Evolutionary conservation across 2,329 filamentous ascomycete genomes (phyloP), one percentile per base, ranked within the genome.

Genomic region (Onygena corvina): DNA sequence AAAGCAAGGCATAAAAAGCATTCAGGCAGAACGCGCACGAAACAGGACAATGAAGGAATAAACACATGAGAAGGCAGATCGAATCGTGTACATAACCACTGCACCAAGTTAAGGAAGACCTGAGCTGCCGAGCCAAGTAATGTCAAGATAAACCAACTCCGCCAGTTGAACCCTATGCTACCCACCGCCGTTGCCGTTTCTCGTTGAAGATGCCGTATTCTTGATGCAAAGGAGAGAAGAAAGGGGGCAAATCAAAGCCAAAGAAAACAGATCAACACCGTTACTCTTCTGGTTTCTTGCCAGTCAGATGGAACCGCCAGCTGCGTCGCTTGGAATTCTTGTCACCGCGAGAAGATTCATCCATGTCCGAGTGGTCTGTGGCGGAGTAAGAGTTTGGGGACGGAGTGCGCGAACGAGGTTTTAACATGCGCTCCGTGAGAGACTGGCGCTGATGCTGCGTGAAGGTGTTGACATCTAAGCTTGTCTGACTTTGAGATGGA

Each of bases 311-410:
- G 14, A 86, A 83, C 47, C 88, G 73, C 71, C 87, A 86, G 23
- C 83, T 79, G 51, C 76, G 79, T 59, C 82, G 84, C 65, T 81
- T 84, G 48, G 84, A 80, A 57, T 76, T 81, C 48, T 84, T 80
- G 11, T 78, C 71, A 36, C 66, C 63, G 3, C 74, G 73, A 23
- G 88, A 85, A 7, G 75, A 65, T 53, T 84, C 80, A 54, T 94
- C 88, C 25, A 81, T 62, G 60, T 94, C 88, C 0, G 87, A 94
- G 18, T 82, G 79, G 56, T 93, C 88, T 20, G 90, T 92, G 55
- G 80, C 73, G 2, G 76, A 80, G 0, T 76, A 77, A 2, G 36
- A 42, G 36, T 42, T 42, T 40, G 75, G 75, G 8, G 86, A 90
- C 2, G 81, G 79, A 0, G 84, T 79, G 0, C 86, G 86, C 0